Conservation (phyloP, 805 yeast genomes). For the Candida fluviatilis region DNA sequence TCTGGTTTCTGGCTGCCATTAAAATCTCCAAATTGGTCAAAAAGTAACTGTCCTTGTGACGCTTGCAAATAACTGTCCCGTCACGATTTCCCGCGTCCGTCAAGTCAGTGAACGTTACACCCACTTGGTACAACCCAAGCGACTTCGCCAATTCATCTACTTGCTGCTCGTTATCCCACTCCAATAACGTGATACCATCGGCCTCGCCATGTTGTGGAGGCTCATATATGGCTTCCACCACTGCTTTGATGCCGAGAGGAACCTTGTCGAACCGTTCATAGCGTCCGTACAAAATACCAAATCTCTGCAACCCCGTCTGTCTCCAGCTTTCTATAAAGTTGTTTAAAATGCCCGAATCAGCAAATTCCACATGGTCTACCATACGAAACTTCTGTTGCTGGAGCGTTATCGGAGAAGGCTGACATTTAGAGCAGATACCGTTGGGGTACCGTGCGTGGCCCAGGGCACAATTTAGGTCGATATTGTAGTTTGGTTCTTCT, state of each 20-base stretch:
- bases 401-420: slow-evolving; percentile 90
- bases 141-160: slow-evolving; percentile 51
- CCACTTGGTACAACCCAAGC: slow-evolving; percentile 69
- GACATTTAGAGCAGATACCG: slow-evolving; percentile 95
- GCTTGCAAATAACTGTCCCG: slow-evolving; percentile 86
- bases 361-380: slow-evolving; percentile 97
- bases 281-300: slow-evolving; percentile 79
- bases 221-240: slow-evolving; percentile 90
- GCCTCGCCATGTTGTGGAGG: slow-evolving; percentile 84
- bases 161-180: slow-evolving; percentile 51
- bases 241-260: slow-evolving; percentile 91
- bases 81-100: slow-evolving; percentile 82
- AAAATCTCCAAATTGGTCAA: slow-evolving; percentile 81
- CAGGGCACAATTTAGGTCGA: slow-evolving; percentile 59
- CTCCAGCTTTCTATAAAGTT: slow-evolving; percentile 92
- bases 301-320: slow-evolving; percentile 77
- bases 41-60: slow-evolving; percentile 90
- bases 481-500: slow-evolving; percentile 63
- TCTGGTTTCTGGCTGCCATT: slow-evolving; percentile 80
- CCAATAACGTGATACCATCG: slow-evolving; percentile 70
- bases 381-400: slow-evolving; percentile 87
- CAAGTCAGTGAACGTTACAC: slow-evolving; percentile 85
- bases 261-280: slow-evolving; percentile 76
- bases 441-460: slow-evolving; percentile 94
- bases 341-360: slow-evolving; percentile 68